Percentiles rank a stretch among this genome's conserved stretches.
phyloP scores from a whole-genome alignment of 2,329 filamentous ascomycete species.

The Calonectria hongkongensis region DNA sequence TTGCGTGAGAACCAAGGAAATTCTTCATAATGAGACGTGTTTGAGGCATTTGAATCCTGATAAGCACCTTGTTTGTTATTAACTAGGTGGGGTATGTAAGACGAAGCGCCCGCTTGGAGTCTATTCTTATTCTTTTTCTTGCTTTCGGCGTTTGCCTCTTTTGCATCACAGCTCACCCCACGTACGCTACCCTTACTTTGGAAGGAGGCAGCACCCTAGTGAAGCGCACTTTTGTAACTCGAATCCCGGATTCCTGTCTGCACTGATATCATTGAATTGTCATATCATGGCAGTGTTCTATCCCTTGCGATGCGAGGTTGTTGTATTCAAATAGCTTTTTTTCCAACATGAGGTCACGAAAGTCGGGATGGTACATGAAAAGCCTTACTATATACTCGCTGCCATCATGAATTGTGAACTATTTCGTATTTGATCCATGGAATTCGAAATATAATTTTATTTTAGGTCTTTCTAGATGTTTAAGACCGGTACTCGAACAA shows the following conservation, averaged over 20 bases:
- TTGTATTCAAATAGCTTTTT: too few species aligned
- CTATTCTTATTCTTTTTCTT: neutral
- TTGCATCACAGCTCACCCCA: neutral
- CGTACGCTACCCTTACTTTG: neutral
- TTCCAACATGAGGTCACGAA: too few species aligned
- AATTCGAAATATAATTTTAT: too few species aligned
- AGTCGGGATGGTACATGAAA: too few species aligned
- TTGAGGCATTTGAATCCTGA: neutral
- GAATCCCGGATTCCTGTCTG: neutral
- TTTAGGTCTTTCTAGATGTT: too few species aligned
- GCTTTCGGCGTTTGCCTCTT: constrained; percentile 11
- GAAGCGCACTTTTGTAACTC: neutral
- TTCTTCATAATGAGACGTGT: neutral
- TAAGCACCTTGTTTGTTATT: neutral
- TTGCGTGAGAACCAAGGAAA: neutral
- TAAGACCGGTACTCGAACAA: too few species aligned
- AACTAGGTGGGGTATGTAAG: neutral
- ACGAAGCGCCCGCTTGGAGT: neutral
- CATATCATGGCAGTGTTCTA: too few species aligned
- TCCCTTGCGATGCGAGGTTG: too few species aligned
- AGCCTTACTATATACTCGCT: too few species aligned
- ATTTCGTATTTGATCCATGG: too few species aligned
- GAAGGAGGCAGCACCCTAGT: neutral
- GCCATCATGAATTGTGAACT: too few species aligned
- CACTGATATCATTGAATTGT: too few species aligned